Percentiles rank a stretch among this genome's conserved stretches.
phyloP scores from a whole-genome alignment of 495 filamentous ascomycete genomes.

The Aspergillus sclerotioniger region DNA sequence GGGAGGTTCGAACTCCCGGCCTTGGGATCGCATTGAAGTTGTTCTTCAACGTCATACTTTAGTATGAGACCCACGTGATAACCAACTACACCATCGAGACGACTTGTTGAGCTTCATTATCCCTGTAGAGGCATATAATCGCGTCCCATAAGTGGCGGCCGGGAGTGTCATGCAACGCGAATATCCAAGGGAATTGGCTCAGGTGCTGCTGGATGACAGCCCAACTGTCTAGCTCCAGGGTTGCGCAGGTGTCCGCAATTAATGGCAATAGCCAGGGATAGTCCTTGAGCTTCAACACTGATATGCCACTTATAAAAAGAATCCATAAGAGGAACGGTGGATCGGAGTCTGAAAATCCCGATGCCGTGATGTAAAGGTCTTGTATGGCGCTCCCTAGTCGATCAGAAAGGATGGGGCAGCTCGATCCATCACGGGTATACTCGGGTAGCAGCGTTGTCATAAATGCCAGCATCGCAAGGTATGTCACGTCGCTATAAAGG shows the following conservation, averaged over 20 bases:
- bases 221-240: background rate
- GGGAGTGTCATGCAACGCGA: conserved; percentile 4
- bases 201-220: conserved; percentile 1
- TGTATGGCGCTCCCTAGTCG: conserved; percentile 5
- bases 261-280: background rate
- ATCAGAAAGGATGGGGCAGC: conserved; percentile 4
- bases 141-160: background rate
- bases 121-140: no score
- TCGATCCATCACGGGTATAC: conserved; percentile 11
- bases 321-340: conserved; percentile 6
- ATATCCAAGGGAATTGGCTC: conserved; percentile 6
- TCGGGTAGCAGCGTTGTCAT: conserved; percentile 11
- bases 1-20: no score
- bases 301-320: conserved; percentile 12
- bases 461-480: conserved; percentile 13
- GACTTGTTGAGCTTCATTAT: no score
- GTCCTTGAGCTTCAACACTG: conserved; percentile 1
- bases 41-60: no score
- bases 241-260: conserved; percentile 4
- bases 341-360: background rate
- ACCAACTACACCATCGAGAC: no score
- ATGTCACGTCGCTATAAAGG: conserved; percentile 8
- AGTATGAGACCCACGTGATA: no score
- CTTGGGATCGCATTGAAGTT: no score
- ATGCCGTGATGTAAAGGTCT: background rate